Evolutionary conservation across 1,284 basidiomycete species (phyloP), one percentile per base, ranked within the genome.

Genomic region (Apiotrichum montevideense): DNA sequence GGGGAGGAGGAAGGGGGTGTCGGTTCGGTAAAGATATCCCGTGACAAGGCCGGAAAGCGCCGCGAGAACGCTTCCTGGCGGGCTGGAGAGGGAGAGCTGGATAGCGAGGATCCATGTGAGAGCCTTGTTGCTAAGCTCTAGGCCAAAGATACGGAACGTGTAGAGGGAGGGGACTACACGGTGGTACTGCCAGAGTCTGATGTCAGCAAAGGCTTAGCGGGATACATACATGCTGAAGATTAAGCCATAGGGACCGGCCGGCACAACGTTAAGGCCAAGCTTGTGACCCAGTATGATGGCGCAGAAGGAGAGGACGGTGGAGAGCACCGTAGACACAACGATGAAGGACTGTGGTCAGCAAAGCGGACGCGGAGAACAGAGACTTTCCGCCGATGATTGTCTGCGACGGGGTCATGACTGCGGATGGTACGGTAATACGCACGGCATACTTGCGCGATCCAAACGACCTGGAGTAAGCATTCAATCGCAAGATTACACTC

Each of bases 391-490:
- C 21, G 21, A 21, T 21, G 21, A 21, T 21, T 21, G 21, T 3
- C 34, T 46, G 32, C 9, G 10, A 11, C n/a, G 9, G 33, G 9
- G n/a, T 13, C 6, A 4, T 3, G n/a, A 2, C 8, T 13, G 13
- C 41, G 41, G 14, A 11, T 15, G 41, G 11, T 14, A 13, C 41
- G 29, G 13, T 10, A 11, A 37, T 14, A 78, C 88, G 76, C 65
- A 91, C 91, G n/a, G 88, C 88, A 76, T 84, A 96, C 73, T 96
- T 96, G 56, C 85, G 75, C 52, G 85, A 86, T 2, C 93, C 93
- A 69, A 93, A 95, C 42, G 85, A 83, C 35, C 75, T 76, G 47
- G 14, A 15, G 33, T 64, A 37, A 61, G 59, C 50, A 40, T 21
- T 21, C 33, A 11, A 32, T 0, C 3, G 6, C 15, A 33, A 29